phyloP scores from a whole-genome alignment of 345 rosid genomes.

The Arabis hirsuta region DNA sequence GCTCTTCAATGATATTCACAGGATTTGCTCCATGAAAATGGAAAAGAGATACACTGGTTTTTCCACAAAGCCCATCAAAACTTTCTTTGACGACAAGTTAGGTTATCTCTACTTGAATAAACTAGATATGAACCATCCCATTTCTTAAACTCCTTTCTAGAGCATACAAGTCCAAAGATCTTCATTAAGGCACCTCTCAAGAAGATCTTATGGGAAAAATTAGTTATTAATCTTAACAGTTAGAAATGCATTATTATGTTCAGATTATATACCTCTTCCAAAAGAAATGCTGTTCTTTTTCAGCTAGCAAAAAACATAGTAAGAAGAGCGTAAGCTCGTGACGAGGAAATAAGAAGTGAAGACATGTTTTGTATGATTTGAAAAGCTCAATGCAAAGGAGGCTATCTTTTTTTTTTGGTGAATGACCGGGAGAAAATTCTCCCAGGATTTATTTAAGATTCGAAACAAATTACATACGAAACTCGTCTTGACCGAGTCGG shows the following conservation, averaged over 20 bases:
- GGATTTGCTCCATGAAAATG: slow-evolving; percentile 57
- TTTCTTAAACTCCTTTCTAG: slow-evolving; percentile 11
- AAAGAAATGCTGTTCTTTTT: slow-evolving; percentile 20
- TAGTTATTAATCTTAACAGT: neutral
- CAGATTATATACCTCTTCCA: neutral
- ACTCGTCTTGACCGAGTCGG: too few relatives aligned
- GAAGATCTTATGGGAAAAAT: slow-evolving; percentile 1
- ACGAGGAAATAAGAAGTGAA: neutral
- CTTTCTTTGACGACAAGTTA: slow-evolving; percentile 42
- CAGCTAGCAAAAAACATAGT: neutral
- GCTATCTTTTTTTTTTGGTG: too few relatives aligned
- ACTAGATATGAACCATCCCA: slow-evolving; percentile 44
- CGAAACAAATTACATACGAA: too few relatives aligned
- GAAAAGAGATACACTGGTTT: slow-evolving; percentile 57
- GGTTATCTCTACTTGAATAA: slow-evolving; percentile 56
- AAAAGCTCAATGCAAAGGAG: slow-evolving; percentile 2
- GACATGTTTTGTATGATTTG: slow-evolving; percentile 1
- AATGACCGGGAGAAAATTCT: too few relatives aligned
- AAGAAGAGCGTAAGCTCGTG: neutral
- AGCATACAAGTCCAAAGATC: neutral
- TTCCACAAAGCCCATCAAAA: slow-evolving; percentile 42
- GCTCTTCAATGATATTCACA: slow-evolving; percentile 49
- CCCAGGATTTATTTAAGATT: too few relatives aligned
- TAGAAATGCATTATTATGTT: neutral
- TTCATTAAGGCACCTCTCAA: neutral